Evolutionary conservation across 1,139 yeast species (phyloP).

Genomic region (Taphrina wiesneri): DNA sequence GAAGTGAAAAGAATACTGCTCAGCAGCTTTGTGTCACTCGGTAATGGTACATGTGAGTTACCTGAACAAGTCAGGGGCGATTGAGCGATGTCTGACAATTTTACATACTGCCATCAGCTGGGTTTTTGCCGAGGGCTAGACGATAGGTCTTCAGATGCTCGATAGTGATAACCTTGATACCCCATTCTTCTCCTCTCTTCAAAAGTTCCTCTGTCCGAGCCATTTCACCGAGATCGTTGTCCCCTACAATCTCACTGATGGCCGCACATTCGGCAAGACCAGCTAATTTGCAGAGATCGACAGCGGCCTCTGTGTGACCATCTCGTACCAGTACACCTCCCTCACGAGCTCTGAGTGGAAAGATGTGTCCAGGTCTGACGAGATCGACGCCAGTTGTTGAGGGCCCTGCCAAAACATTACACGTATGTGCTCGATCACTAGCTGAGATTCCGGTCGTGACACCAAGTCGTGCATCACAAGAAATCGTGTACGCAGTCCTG

Average conservation of each 20-base stretch:
- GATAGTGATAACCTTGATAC: constrained; percentile 75
- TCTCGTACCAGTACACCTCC: constrained; percentile 79
- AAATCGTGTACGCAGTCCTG: constrained; percentile 94
- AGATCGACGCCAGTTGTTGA: constrained; percentile 55
- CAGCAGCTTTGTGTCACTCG: constrained; percentile 5
- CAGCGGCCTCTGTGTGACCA: constrained; percentile 93
- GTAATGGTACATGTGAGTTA: neutral
- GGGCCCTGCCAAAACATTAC: constrained; percentile 66
- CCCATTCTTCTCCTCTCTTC: constrained; percentile 62
- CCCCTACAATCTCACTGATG: constrained; percentile 90
- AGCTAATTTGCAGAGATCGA: constrained; percentile 71
- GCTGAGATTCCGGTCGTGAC: constrained; percentile 99
- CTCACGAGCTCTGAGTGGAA: constrained; percentile 87
- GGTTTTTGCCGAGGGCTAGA: neutral
- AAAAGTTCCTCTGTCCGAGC: constrained; percentile 88
- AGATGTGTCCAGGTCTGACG: constrained; percentile 87
- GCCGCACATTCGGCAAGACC: constrained; percentile 85
- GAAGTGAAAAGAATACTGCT: constrained; percentile 25
- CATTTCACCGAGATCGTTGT: constrained; percentile 88
- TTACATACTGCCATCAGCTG: constrained; percentile 5
- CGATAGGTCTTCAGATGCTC: constrained; percentile 65
- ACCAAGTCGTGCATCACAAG: constrained; percentile 75
- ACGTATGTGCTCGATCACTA: constrained; percentile 86
- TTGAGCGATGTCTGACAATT: neutral
- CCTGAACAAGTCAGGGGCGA: neutral